phyloP scores from a whole-genome alignment of 164 flowering plant species.

The Vitis amurensis region DNA sequence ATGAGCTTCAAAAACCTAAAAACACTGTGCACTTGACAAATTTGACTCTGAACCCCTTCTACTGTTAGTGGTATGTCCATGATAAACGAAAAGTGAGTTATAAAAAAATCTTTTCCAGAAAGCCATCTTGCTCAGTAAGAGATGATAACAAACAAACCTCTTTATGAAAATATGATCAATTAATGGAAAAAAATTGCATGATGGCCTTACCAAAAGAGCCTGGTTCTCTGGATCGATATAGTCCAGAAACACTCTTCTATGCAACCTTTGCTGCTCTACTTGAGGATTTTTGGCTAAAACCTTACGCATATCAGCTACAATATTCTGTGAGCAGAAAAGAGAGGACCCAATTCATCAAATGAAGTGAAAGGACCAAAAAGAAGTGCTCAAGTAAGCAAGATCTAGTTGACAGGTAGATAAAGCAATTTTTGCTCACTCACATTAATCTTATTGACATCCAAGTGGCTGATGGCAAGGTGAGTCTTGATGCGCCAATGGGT shows the following conservation, averaged over 20 bases:
- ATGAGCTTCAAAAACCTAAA: no score
- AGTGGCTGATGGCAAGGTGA: conserved; percentile 89
- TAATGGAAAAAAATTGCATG: background rate
- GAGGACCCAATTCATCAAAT: background rate
- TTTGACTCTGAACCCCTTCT: background rate
- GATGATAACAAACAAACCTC: background rate
- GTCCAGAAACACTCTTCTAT: conserved; percentile 88
- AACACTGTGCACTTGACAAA: background rate
- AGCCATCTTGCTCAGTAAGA: background rate
- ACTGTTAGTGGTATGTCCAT: background rate
- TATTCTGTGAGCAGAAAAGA: conserved; percentile 46
- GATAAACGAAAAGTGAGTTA: background rate
- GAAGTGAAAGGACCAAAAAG: background rate
- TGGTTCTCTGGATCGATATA: conserved; percentile 79
- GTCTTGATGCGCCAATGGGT: conserved; percentile 98
- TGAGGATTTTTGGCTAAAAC: conserved; percentile 96
- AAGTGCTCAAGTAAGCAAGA: background rate
- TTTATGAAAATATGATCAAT: background rate
- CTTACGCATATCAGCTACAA: conserved; percentile 98
- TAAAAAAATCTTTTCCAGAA: background rate
- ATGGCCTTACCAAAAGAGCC: conserved; percentile 69
- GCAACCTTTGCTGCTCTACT: conserved; percentile 93
- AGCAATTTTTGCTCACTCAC: conserved; percentile 42
- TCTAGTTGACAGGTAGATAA: conserved; percentile 2
- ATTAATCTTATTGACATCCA: conserved; percentile 86